These are phyloP conservation scores for Arctium minus DNA, from an alignment of 129 eudicot species.

Conservation along the genomic window DNA sequence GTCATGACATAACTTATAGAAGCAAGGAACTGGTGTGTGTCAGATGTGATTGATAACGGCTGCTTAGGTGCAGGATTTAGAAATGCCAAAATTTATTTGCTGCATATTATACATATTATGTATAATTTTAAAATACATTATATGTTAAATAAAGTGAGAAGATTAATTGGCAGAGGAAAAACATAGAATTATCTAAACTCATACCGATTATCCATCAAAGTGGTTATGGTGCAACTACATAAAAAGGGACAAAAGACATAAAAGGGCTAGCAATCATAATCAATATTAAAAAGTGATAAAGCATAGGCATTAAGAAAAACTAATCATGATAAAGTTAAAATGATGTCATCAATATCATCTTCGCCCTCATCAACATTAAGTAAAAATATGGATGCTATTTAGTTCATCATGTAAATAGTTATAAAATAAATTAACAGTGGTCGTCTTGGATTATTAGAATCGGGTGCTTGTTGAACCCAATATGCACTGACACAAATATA, in stretches of 20 bases:
- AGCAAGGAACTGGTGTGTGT: background rate
- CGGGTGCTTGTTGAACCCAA: background rate
- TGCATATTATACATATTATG: too few species aligned
- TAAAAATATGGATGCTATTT: too few species aligned
- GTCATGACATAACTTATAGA: background rate
- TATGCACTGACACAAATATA: too few species aligned
- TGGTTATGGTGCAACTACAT: background rate
- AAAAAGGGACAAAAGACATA: background rate
- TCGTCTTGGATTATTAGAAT: background rate
- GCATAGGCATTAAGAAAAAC: background rate
- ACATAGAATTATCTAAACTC: background rate
- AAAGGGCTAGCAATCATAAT: background rate
- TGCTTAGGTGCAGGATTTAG: too few species aligned
- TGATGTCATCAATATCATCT: background rate
- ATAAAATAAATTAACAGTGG: background rate
- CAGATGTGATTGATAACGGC: too few species aligned
- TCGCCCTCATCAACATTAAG: background rate
- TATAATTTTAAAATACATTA: too few species aligned
- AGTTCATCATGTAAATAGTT: too few species aligned
- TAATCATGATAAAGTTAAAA: background rate
- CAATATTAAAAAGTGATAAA: background rate
- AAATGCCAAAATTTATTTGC: too few species aligned
- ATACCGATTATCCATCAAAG: background rate
- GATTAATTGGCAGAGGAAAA: background rate
- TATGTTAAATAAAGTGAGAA: too few species aligned